These are phyloP conservation scores for Cercophora samala DNA, from an alignment of 495 filamentous ascomycete genomes.

Conservation along the genomic window DNA sequence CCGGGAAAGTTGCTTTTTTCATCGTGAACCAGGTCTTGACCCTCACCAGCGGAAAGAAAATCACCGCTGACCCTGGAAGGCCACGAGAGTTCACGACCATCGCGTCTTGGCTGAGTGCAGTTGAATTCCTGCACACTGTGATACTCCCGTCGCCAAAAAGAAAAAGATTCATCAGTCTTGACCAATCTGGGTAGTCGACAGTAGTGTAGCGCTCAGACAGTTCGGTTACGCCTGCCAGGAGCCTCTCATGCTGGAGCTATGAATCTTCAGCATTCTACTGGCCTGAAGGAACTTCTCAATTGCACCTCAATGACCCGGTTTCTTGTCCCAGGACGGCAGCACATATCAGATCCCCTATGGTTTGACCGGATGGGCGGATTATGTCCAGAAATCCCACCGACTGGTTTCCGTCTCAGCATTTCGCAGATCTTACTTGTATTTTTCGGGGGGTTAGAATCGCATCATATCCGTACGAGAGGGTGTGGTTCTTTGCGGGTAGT, in stretches of 20 bases:
- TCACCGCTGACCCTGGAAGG: background rate
- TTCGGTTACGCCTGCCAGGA: background rate
- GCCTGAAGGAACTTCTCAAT: background rate
- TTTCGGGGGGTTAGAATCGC: slow-evolving; percentile 1
- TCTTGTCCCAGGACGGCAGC: background rate
- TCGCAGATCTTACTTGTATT: slow-evolving; percentile 13
- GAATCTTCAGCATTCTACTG: background rate
- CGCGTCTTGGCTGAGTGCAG: background rate
- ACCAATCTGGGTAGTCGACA: background rate
- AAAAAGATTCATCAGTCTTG: background rate
- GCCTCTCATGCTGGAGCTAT: background rate
- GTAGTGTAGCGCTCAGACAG: background rate
- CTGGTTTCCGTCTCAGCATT: slow-evolving; percentile 10
- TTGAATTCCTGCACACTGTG: background rate
- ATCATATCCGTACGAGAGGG: slow-evolving; percentile 13
- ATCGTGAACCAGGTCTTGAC: background rate
- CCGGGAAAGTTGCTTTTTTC: background rate
- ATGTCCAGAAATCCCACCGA: slow-evolving; percentile 6
- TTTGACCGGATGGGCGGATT: background rate
- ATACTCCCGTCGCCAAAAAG: no score
- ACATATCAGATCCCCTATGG: slow-evolving; percentile 6
- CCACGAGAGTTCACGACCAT: background rate
- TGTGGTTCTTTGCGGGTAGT: slow-evolving; percentile 22
- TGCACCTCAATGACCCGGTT: slow-evolving; percentile 5
- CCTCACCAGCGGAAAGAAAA: background rate